A percentile compares a stretch with the other conserved stretches of the same genome.
phyloP scores from a whole-genome alignment of 805 yeast genomes.

The Candida maltosa region DNA sequence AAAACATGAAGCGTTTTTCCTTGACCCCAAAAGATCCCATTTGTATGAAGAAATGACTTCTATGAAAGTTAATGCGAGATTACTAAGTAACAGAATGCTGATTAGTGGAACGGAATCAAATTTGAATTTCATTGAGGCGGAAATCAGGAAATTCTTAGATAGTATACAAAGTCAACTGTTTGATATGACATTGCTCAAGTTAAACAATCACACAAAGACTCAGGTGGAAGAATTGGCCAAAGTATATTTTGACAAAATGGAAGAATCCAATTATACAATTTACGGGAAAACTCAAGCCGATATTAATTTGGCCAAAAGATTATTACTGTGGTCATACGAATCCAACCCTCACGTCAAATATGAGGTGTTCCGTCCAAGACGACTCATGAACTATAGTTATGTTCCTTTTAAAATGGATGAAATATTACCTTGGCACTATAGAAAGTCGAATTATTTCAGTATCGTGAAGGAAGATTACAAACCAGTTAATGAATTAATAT shows the following conservation, averaged over 20 bases:
- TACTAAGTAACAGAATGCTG: background rate
- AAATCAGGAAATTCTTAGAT: constrained; percentile 3
- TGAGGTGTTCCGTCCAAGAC: constrained; percentile 11
- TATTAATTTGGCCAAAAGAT: constrained; percentile 33
- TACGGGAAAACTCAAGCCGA: constrained; percentile 23
- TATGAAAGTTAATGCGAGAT: background rate
- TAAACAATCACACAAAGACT: background rate
- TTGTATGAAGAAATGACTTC: background rate
- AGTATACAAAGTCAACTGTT: constrained; percentile 23
- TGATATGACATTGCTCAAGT: constrained; percentile 19
- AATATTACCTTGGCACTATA: constrained; percentile 28
- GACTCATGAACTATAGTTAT: constrained; percentile 9
- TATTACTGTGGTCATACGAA: constrained; percentile 37
- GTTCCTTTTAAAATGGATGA: constrained; percentile 30
- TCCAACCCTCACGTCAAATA: constrained; percentile 24
- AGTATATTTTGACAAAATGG: constrained; percentile 5
- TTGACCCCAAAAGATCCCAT: constrained; percentile 1
- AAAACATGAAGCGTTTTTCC: background rate
- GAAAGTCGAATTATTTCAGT: constrained; percentile 6
- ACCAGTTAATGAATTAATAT: constrained; percentile 2
- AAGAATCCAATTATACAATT: constrained; percentile 17
- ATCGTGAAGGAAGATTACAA: background rate
- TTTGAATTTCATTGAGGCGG: background rate
- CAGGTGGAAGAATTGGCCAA: constrained; percentile 18
- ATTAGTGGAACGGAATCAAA: background rate